Percentiles rank a stretch among this genome's conserved stretches.
These are phyloP conservation scores for Venturiaceae sp. DNA, from an alignment of 2,329 filamentous ascomycete genomes.

Conservation along the genomic window DNA sequence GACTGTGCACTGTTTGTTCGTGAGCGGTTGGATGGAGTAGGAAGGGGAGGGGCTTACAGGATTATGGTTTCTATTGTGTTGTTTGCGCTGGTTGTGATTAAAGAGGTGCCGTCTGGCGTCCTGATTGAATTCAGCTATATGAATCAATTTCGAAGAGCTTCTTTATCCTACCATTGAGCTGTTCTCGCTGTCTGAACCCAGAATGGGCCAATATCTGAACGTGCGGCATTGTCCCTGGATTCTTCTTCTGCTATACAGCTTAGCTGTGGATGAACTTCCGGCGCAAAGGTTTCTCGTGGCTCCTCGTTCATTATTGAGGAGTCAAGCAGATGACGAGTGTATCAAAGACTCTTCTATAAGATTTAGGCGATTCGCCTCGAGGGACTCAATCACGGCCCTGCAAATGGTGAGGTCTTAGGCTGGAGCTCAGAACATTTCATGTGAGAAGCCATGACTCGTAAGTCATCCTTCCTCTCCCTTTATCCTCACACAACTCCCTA, in stretches of 20 bases:
- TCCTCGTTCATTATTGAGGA: background rate
- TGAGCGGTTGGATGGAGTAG: conserved; percentile 9
- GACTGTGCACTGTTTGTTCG: conserved; percentile 4
- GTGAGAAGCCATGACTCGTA: no score
- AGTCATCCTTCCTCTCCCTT: no score
- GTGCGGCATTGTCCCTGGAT: background rate
- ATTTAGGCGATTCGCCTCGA: no score
- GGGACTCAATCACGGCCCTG: no score
- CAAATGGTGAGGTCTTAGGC: no score
- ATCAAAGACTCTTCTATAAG: no score
- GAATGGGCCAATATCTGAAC: background rate
- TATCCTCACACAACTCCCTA: no score
- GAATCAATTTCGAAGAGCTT: background rate
- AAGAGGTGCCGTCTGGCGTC: conserved; percentile 46
- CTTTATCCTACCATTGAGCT: background rate
- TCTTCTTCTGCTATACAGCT: background rate
- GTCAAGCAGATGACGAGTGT: no score
- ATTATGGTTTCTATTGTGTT: conserved; percentile 44
- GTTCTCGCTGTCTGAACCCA: background rate
- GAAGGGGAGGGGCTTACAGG: conserved; percentile 29
- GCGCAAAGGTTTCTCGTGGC: background rate
- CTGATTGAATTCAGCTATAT: conserved; percentile 15
- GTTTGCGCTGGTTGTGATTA: conserved; percentile 44
- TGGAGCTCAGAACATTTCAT: no score
- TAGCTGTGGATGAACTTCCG: background rate